Evolutionary conservation across 306 rosid species (phyloP).

Genomic region (Hylodesmum podocarpum): DNA sequence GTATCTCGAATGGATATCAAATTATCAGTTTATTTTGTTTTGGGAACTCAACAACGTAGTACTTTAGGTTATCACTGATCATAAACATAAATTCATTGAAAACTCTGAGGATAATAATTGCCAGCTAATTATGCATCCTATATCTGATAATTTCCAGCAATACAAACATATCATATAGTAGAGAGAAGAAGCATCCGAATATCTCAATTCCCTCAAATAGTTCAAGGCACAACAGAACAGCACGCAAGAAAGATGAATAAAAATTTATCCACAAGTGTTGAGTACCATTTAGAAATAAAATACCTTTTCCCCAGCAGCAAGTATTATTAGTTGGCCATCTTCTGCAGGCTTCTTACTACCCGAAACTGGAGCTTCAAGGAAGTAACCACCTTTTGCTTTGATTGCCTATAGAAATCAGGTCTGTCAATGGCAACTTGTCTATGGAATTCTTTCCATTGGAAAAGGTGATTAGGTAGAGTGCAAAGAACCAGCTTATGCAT

Average conservation of each 20-base stretch:
- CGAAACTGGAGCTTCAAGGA: conserved; percentile 93
- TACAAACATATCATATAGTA: not conserved
- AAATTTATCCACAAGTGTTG: not conserved
- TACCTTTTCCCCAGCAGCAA: conserved; percentile 87
- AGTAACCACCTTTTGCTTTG: conserved; percentile 58
- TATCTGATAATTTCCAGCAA: not conserved
- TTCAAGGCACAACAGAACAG: not conserved
- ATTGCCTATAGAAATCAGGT: conserved; percentile 55
- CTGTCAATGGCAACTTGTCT: conserved; percentile 24
- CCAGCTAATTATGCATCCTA: not conserved
- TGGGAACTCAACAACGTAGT: not conserved
- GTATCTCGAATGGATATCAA: not conserved
- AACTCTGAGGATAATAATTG: not conserved
- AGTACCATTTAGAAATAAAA: conserved; percentile 24
- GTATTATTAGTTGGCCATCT: conserved; percentile 91
- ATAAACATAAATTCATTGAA: not conserved
- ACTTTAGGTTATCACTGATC: not conserved
- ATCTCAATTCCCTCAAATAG: conserved; percentile 14
- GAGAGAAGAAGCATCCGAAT: not conserved
- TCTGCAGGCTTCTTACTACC: conserved; percentile 99
- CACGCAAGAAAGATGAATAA: conserved; percentile 1
- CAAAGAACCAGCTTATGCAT: conserved; percentile 15
- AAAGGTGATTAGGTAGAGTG: not conserved
- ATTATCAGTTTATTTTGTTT: not conserved
- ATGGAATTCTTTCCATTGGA: not conserved